Evolutionary conservation across 129 eudicot species (phyloP).

Genomic region (Escallonia herrerae): DNA sequence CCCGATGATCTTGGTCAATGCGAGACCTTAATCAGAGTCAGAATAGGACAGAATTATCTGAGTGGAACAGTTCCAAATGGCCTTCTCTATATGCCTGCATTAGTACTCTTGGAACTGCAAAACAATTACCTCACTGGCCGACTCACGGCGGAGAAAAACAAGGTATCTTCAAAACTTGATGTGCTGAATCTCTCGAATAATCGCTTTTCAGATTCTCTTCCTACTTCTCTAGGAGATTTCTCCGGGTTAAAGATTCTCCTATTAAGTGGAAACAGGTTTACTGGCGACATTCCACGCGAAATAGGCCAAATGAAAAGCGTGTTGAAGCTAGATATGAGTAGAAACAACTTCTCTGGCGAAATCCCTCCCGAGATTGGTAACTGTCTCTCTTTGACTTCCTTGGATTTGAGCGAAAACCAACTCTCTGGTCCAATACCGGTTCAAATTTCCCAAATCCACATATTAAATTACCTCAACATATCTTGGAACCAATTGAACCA

Average conservation of each 20-base stretch:
- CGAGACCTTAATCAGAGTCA: slow-evolving; percentile 36
- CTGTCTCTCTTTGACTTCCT: slow-evolving; percentile 40
- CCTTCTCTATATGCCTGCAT: slow-evolving; percentile 50
- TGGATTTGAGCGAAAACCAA: slow-evolving; percentile 60
- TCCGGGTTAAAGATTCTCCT: slow-evolving; percentile 51
- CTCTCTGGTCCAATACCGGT: slow-evolving; percentile 52
- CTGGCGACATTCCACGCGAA: slow-evolving; percentile 43
- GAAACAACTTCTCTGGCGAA: slow-evolving; percentile 44
- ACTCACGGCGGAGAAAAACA: slow-evolving; percentile 23
- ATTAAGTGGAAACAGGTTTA: slow-evolving; percentile 42
- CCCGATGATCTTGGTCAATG: slow-evolving; percentile 62
- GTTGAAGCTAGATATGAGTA: slow-evolving; percentile 50
- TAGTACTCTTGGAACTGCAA: slow-evolving; percentile 53
- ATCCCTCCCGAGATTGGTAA: slow-evolving; percentile 44
- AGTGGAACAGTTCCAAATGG: slow-evolving; percentile 60
- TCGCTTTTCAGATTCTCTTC: slow-evolving; percentile 44
- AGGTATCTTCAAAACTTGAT: slow-evolving; percentile 30
- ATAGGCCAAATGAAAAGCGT: slow-evolving; percentile 49
- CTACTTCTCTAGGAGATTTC: slow-evolving; percentile 47
- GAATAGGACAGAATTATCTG: slow-evolving; percentile 63
- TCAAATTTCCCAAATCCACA: slow-evolving; percentile 46
- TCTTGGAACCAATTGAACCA: slow-evolving; percentile 52
- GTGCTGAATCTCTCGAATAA: slow-evolving; percentile 60
- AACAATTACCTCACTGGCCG: slow-evolving; percentile 50
- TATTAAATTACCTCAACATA: slow-evolving; percentile 56